Evolutionary conservation across 2,329 filamentous ascomycete genomes (phyloP).

Genomic region (Hypoxylon sp.): DNA sequence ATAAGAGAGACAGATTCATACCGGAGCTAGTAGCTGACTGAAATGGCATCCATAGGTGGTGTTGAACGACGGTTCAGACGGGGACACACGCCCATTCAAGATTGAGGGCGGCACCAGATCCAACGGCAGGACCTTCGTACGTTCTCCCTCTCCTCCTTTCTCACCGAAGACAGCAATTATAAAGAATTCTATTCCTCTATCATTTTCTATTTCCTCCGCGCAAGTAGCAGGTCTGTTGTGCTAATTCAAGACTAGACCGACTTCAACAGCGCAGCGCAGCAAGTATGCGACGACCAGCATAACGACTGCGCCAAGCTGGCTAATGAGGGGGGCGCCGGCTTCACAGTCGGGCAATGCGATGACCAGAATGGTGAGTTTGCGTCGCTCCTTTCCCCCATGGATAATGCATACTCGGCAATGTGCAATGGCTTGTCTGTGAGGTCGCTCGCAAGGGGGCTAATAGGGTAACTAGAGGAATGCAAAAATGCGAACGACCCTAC

Average conservation of each 20-base stretch:
- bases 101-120: constrained; percentile 47
- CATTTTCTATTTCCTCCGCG: too few relatives aligned
- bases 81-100: constrained; percentile 58
- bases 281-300: constrained; percentile 66
- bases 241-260: constrained; percentile 54
- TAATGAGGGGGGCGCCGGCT: constrained; percentile 35
- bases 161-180: background rate
- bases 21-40: background rate
- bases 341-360: constrained; percentile 63
- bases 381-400: background rate
- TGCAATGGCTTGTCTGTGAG: background rate
- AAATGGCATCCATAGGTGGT: constrained; percentile 23
- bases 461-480: constrained; percentile 56
- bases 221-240: background rate
- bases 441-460: background rate
- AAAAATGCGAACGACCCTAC: constrained; percentile 56
- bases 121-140: constrained; percentile 62
- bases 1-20: background rate
- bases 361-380: constrained; percentile 60
- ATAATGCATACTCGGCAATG: background rate
- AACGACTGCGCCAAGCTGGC: constrained; percentile 61
- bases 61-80: constrained; percentile 15
- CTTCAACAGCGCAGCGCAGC: constrained; percentile 60
- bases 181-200: background rate
- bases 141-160: constrained; percentile 38